Evolutionary conservation across 352 stramenopile species (phyloP).

Genomic region (Lagenidium sp.): DNA sequence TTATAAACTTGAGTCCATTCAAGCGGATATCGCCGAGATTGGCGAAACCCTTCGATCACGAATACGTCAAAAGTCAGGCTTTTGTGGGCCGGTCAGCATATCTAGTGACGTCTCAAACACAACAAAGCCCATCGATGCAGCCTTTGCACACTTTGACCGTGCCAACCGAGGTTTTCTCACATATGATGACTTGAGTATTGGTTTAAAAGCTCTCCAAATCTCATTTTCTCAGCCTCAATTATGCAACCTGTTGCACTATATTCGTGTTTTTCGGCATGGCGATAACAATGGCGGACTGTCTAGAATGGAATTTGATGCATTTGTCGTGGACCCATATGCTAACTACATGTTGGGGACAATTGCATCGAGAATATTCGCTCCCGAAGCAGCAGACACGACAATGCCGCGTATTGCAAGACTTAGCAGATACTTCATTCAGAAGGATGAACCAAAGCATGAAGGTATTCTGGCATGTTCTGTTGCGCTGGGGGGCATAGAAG

Average conservation of each 20-base stretch:
- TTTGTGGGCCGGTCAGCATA: too few species aligned
- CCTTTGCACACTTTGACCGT: conserved; percentile 65
- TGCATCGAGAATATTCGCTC: too few species aligned
- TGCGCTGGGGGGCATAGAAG: conserved; percentile 26
- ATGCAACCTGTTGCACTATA: conserved; percentile 19
- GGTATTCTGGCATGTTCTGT: conserved; percentile 18
- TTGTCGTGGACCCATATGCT: conserved; percentile 59
- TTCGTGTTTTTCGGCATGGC: conserved; percentile 35
- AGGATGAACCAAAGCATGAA: conserved; percentile 10
- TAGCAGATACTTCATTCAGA: conserved; percentile 33
- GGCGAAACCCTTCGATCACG: background rate
- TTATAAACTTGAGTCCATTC: too few species aligned
- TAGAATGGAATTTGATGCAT: conserved; percentile 73
- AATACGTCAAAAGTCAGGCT: conserved; percentile 15
- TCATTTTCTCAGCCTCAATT: conserved; percentile 24
- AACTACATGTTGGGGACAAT: too few species aligned
- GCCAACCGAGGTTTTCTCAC: conserved; percentile 42
- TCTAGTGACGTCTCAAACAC: too few species aligned
- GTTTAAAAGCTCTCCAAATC: conserved; percentile 37
- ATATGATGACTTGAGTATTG: conserved; percentile 16
- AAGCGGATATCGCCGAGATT: conserved; percentile 2
- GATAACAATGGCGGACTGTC: conserved; percentile 24
- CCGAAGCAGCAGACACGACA: background rate
- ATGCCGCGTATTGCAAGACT: conserved; percentile 38
- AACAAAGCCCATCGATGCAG: conserved; percentile 22